phyloP scores from a whole-genome alignment of 2,329 filamentous ascomycete genomes.

The Teratosphaeria pseudoeucalypti region DNA sequence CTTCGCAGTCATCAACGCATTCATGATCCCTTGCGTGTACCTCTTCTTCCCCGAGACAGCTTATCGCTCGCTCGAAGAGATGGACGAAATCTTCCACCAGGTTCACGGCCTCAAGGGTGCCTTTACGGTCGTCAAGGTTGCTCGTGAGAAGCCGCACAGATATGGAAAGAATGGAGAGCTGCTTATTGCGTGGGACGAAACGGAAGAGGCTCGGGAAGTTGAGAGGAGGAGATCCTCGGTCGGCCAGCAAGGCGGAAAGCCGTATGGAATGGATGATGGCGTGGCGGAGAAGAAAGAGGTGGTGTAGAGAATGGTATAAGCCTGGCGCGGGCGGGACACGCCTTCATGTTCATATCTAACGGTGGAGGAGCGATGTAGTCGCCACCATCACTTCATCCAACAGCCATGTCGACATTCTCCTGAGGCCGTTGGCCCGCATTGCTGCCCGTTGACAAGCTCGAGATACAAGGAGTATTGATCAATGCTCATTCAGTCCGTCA shows the following conservation, averaged over 20 bases:
- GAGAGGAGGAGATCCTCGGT: background rate
- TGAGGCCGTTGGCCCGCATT: background rate
- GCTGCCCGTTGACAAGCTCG: background rate
- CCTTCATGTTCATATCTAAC: too few relatives aligned
- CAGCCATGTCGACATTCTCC: too few relatives aligned
- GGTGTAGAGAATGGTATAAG: background rate
- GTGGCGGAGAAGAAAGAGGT: background rate
- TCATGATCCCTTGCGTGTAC: slow-evolving; percentile 41
- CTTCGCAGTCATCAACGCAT: slow-evolving; percentile 52
- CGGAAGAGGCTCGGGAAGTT: slow-evolving; percentile 10
- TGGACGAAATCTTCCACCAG: slow-evolving; percentile 36
- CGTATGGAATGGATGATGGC: background rate
- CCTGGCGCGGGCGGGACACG: too few relatives aligned
- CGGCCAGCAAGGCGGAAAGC: background rate
- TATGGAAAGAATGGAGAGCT: slow-evolving; percentile 50
- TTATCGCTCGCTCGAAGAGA: slow-evolving; percentile 54
- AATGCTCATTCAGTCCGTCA: too few relatives aligned
- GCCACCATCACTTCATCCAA: too few relatives aligned
- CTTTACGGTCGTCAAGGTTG: slow-evolving; percentile 43
- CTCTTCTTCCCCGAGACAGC: slow-evolving; percentile 54
- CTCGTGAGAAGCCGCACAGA: slow-evolving; percentile 42
- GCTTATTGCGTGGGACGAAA: slow-evolving; percentile 42
- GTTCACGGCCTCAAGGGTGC: slow-evolving; percentile 39
- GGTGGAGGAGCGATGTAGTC: too few relatives aligned
- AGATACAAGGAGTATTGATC: too few relatives aligned